phyloP scores from a whole-genome alignment of 208 protist genomes.

The Leishmania guyanensis region DNA sequence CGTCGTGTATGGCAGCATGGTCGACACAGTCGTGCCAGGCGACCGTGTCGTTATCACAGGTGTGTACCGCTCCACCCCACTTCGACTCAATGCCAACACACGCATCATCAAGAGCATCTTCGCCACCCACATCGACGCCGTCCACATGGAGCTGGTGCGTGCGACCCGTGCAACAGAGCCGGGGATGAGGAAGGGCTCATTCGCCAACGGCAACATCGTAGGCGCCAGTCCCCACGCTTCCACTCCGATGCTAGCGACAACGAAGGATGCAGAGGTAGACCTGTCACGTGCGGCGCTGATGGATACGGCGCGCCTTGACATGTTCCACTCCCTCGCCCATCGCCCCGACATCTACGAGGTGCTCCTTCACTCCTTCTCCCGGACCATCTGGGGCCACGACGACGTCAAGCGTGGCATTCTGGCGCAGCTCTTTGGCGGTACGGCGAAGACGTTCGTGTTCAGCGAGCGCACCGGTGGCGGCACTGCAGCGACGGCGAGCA shows the following conservation, averaged over 20 bases:
- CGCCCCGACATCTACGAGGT: conserved; percentile 96
- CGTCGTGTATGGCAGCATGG: conserved; percentile 94
- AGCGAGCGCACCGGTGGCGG: conserved; percentile 15
- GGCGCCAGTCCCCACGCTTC: conserved; percentile 13
- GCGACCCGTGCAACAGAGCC: conserved; percentile 17
- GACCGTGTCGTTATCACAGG: conserved; percentile 98
- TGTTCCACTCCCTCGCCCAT: conserved; percentile 74
- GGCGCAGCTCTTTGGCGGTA: conserved; percentile 98
- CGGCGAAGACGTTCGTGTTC: conserved; percentile 92
- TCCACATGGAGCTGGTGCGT: conserved; percentile 95
- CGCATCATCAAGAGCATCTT: conserved; percentile 95
- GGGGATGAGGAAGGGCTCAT: background rate
- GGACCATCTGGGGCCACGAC: conserved; percentile 98
- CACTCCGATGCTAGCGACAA: conserved; percentile 16
- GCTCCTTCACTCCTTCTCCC: conserved; percentile 95
- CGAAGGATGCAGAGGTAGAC: conserved; percentile 12
- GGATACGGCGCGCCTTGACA: conserved; percentile 68
- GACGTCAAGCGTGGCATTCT: conserved; percentile 99
- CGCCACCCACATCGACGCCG: conserved; percentile 96
- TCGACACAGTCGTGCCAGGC: conserved; percentile 96
- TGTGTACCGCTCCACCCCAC: conserved; percentile 95
- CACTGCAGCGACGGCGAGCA: conserved; percentile 6
- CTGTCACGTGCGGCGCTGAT: conserved; percentile 28
- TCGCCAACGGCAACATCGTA: conserved; percentile 13
- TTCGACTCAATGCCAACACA: conserved; percentile 94